Base-by-base conservation (phyloP, 495 filamentous ascomycete genomes). In the Penicillium maclennaniae region DNA sequence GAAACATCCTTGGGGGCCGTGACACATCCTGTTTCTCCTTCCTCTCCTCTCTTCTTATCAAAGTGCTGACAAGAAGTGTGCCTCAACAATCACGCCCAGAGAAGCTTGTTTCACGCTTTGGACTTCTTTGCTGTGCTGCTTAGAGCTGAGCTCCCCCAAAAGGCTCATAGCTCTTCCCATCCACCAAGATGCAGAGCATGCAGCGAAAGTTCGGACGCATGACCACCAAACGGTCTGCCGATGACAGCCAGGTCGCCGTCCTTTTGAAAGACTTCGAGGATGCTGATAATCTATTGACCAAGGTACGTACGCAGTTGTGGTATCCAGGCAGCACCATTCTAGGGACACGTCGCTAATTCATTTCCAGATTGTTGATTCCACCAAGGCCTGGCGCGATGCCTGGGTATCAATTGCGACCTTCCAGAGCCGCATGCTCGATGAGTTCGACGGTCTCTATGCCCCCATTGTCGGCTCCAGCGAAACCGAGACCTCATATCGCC, bases 231-330 rank as follows among this genome's bases (percentile, higher is more conserved):
- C 75, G 85, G 39, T 81, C 83, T 3, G 88, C 85, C 31, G 86
- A 95, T 66, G 87, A 91, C 61, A 86, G 84, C 49, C 85, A 90
- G 59, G 85, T 95, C 20, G 82, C 84, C 3, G 79, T 87, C 27
- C 70, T 95, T 28, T 69, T 96, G 23, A 87, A 82, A 48, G 91
- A 96, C 51, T 95, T 91, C 63, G 87, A 92, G 49, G 86, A 93
- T 63, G 87, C 86, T 2, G 88, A 96, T 66, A 85, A 82, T 53
- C 80, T 91, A 59, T 78, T 96, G 42, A 78, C 80, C 56, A 83
- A 83, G 75, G 89, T 91, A 23, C 23, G 23, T 23, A 23, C 23
- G 23, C 23, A 23, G 23, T 23, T 5, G 23, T n/a, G n/a, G n/a
- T 23, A 23, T 5, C 23, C 5, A 74, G 25, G 71, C 51, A 45